Evolutionary conservation across 2,329 filamentous ascomycete genomes (phyloP), one percentile per base, ranked within the genome.

Genomic region (Albophoma yamanashiensis): DNA sequence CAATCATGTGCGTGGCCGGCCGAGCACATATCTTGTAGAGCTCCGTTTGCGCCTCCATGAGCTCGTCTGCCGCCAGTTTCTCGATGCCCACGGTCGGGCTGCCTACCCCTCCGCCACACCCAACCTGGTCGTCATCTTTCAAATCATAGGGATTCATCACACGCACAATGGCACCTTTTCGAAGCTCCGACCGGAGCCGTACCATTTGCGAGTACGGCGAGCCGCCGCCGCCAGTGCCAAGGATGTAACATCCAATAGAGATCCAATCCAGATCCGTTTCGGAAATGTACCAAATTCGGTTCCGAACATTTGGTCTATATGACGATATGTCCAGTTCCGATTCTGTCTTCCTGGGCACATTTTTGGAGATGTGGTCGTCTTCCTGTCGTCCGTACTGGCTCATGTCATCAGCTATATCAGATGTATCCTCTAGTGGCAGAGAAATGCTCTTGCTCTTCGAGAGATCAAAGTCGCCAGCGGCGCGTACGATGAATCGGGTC

Each of bases 41-140:
- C 65, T 82, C 82, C 1, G 66, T 64, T 61, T 82, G 79, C 2
- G 79, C 74, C 56, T 82, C 70, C 47, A 79, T 71, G 65, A 82
- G 77, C 67, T 87, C 83, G 64, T 84, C 78, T 15, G 81, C 82
- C 1, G 78, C 75, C 0, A 86, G 76, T 65, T 84, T 83, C 71
- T 88, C 84, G 60, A 85, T 82, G 1, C 77, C 77, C 0, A 87
- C 84, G 4, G 82, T 82, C 0, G 85, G 85, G 20, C 80, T 83
- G 39, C 84, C 84, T 64, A 80, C 80, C 62, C 80, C 79, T 1
- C 82, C 83, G 12, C 81, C 83, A 60, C 80, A 82, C 11, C 79
- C 81, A 39, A 87, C 77, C 0, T 76, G 72, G 5, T 78, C 80
- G 53, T 80, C 73, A 59, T 83, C 78, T 0, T 74, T 64, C 2